A percentile compares a stretch with the other conserved stretches of the same genome.
Conservation (phyloP, 2,329 filamentous ascomycete species). For the Graphilbum fragrans region DNA sequence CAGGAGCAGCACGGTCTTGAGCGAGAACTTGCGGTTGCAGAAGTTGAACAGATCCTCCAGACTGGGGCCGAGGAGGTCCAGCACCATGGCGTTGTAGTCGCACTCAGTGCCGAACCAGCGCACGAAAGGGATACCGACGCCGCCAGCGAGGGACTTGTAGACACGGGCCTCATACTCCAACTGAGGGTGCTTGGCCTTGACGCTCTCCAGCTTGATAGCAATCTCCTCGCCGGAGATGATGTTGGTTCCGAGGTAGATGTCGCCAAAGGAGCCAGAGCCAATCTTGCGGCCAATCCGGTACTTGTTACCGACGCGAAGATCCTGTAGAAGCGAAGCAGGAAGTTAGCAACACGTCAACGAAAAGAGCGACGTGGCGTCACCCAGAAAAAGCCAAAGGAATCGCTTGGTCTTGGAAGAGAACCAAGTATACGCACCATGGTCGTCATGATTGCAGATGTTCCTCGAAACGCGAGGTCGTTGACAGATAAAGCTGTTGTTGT, state of each 20-base stretch:
- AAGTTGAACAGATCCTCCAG: conserved; percentile 99
- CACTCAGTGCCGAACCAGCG: conserved; percentile 99
- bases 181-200: conserved; percentile 99
- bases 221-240: conserved; percentile 99
- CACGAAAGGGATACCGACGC: conserved; percentile 96
- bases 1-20: conserved; percentile 94
- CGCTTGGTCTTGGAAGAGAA: neutral
- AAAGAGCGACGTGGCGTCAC: too few species aligned
- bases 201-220: conserved; percentile 97
- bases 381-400: neutral
- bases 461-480: conserved; percentile 10
- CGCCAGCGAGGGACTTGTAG: conserved; percentile 80
- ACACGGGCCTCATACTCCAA: conserved; percentile 97
- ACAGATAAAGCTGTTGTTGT: neutral
- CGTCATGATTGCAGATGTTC: conserved; percentile 27
- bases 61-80: conserved; percentile 89
- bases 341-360: neutral
- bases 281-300: conserved; percentile 99
- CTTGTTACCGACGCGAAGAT: conserved; percentile 98
- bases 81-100: conserved; percentile 99
- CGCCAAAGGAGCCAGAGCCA: conserved; percentile 92
- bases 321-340: conserved; percentile 40
- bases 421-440: conserved; percentile 36
- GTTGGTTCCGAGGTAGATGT: conserved; percentile 98
- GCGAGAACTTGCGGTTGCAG: conserved; percentile 98